Base-by-base conservation (phyloP, 208 protist genomes). In the Endotrypanum monterogeii region DNA sequence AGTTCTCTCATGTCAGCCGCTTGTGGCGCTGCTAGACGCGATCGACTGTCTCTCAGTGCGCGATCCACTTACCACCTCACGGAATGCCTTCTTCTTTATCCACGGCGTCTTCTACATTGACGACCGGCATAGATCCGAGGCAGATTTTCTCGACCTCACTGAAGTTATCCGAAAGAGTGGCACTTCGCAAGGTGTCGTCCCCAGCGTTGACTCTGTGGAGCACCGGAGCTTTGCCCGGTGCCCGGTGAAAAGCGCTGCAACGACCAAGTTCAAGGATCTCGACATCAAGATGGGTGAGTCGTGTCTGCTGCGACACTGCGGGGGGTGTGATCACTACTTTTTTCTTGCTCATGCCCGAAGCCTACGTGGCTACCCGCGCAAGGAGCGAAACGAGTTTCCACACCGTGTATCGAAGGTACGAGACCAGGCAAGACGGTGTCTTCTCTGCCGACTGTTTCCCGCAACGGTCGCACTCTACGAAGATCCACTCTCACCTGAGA, bases 61-160 rank as follows among this genome's bases (percentile, higher is more conserved):
- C 3, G 69, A 78, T 20, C 74, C 79, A 9, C 54, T 78, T 39
- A 76, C 71, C 48, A 74, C 73, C n/a, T 75, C 73, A 14, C 76
- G 48, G 72, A 90, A 94, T 68, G 81, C 85, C 30, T 95, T 96
- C 73, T 48, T 95, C n/a, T 94, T 94, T 78, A 89, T 96, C 58
- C 86, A 80, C 55, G 92, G 84, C 41, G 83, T 79, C 28, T 96
- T 96, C 60, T 96, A 94, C 73, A 74, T 96, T 52, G 89, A 96
- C 65, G 90, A 96, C 71, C 85, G 91, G 8, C 89, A 92, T 70
- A 67, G 69, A 18, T 80, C 76, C 7, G 68, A 80, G 7, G 68
- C 70, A 5, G 84, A 83, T 32, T 92, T 89, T 46, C 79, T 87
- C 51, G 91, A 96, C 62, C 54, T 94, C 54, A 92, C 78, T 20